Base-by-base conservation (phyloP, 2,329 filamentous ascomycete species). In the Zymoseptoria ardabiliae region DNA sequence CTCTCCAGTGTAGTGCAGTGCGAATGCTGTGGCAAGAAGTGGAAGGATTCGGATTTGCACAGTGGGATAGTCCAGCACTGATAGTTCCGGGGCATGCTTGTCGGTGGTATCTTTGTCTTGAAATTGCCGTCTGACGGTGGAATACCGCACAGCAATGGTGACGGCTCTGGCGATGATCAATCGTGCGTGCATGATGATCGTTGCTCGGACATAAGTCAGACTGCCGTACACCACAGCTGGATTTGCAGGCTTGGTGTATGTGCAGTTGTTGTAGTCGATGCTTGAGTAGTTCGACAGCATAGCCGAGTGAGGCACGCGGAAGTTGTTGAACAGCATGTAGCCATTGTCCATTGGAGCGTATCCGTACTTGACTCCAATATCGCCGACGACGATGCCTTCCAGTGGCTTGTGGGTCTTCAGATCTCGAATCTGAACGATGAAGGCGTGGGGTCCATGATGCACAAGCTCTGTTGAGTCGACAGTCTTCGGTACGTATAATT, bases 331-430 rank as follows among this genome's bases (percentile, higher is more conserved):
- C 4, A 82, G 73, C 77, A 81, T 79, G 67, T 82, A 82, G 0
- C 77, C 79, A 58, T 81, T 81, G 60, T 82, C 78, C 79, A 80
- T 70, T 3, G 74, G 75, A 21, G 77, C 75, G 62, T 82, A 82
- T 8, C 79, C 80, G 65, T 82, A 81, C 59, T 82, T 82, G n/a
- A 79, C 78, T 2, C 80, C 80, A 63, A 82, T 81, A 61, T 82
- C 79, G n/a, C 79, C 79, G 17, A 82, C 77, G 2, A 77, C 75
- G 56, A 82, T 78, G 1, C 78, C 78, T 4, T 74, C 63, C 4
- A 81, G 65, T 11, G 79, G 76, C 61, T 76, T 70, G 60, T 81
- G 76, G 1, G 77, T 80, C 58, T 77, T 74, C 67, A 75, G 70
- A 63, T 81, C 76, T 55, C 80, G 73, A 55, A 82, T 79, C 66